Conservation (phyloP, 352 stramenopile species). For the Phytophthora foliorum region DNA sequence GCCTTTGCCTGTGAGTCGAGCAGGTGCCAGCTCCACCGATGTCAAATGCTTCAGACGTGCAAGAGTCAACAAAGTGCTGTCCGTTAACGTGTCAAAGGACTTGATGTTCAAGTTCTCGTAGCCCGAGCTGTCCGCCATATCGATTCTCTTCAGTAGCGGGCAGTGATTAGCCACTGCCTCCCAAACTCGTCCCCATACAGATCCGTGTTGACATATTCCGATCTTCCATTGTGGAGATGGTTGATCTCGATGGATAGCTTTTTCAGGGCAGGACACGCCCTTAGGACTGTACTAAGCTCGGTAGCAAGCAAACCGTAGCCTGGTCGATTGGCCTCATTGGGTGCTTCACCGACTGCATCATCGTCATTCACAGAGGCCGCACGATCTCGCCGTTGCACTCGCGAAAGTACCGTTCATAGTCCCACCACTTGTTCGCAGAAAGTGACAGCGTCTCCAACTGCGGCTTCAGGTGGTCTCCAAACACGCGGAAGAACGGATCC, state of each 20-base stretch:
- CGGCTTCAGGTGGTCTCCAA: conserved; percentile 11
- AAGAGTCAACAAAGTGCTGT: neutral
- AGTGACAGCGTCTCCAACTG: neutral
- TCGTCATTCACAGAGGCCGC: neutral
- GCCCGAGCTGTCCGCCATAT: neutral
- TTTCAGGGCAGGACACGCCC: conserved; percentile 1
- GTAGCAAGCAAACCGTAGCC: conserved; percentile 1
- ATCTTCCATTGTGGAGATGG: neutral
- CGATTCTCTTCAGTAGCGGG: conserved; percentile 4
- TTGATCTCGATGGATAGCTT: conserved; percentile 2
- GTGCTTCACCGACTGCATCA: neutral
- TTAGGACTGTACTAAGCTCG: neutral
- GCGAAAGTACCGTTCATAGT: conserved; percentile 5
- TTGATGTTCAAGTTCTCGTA: neutral
- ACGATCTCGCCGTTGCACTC: neutral
- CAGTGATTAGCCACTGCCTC: conserved; percentile 1
- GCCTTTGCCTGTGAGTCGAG: conserved; percentile 1
- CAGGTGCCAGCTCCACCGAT: neutral
- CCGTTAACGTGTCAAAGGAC: neutral
- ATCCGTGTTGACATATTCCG: conserved; percentile 7
- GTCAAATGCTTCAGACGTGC: conserved; percentile 2
- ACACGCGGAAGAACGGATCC: conserved; percentile 9
- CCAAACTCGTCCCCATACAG: conserved; percentile 12
- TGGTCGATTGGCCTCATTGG: neutral
- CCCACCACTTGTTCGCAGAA: neutral